Evolutionary conservation across 345 rosid species (phyloP), one percentile per base, ranked within the genome.

Genomic region (Brassica incana): DNA sequence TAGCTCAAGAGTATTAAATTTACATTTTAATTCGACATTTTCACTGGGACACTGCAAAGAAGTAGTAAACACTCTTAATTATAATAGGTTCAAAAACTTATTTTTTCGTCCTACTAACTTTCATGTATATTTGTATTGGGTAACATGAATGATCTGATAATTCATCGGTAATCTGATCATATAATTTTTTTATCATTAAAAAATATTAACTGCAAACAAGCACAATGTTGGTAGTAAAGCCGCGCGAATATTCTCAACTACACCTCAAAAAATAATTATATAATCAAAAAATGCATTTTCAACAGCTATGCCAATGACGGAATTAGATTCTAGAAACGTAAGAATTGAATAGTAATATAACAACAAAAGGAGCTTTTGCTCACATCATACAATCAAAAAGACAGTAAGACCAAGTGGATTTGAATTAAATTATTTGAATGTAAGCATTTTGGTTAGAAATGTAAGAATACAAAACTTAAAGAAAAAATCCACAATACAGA

Each of bases 291-390:
- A 23, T 75, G 33, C 72, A 52, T 69, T 69, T 64, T 75, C 40
- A 71, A 74, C 76, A 80, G 71, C 83, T 66, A 32, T 73, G 77
- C 68, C 36, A 58, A 69, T 29, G 71, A 16, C 18, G 11, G 79
- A 80, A 80, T 75, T 80, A 59, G 83, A 80, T 80, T 69, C 83
- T 25, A 69, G 20, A 69, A 52, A 80, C 65, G 30, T 38, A 27
- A 1, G 12, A 45, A 62, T 69, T 69, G 60, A 69, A 74, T 79
- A 79, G 43, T 73, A 74, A 50, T 73, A 52, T 50, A 50, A 62
- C 58, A 62, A 27, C 71, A 63, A 65, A 80, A 80, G 67, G 2
- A 69, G 66, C 76, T 52, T 52, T 52, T 52, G 58, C 18, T 52
- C 58, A 52, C 58, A 52, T 52, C 58, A 52, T 52, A n/a, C 72